Base-by-base conservation (phyloP, 805 yeast genomes). In the Wickerhamiella domercqiae region DNA sequence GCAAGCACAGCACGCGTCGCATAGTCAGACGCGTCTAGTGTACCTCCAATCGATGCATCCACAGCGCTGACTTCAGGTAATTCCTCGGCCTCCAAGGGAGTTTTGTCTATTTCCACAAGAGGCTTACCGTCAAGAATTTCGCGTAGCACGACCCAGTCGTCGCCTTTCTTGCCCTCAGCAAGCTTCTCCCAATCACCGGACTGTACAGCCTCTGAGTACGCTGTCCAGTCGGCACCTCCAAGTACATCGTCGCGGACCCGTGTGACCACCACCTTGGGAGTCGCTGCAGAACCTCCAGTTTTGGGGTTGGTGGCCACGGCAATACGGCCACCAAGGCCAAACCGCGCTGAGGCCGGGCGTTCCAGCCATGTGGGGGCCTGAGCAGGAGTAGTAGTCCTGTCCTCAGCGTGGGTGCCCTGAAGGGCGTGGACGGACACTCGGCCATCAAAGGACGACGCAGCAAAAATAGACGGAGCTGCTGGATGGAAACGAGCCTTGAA, bases 311-410 rank as follows among this genome's bases (percentile, higher is more conserved):
- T n/a, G 9, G 45, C 73, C 9, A 65, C 56, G 3, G 78, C 86
- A 29, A 90, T 56, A 60, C 82, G 83, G 37, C 94, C 94, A 43
- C 98, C 98, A 61, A 84, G 87, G 0, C 94, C 97, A 67, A 93
- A 90, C 2, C 73, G 63, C 11, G 78, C 94, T 35, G 77, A 66
- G 4, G 71, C 66, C 9, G 83, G 83, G 46, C 78, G 67, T 44
- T 71, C 71, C 43, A 82, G 69, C 98, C 98, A 90, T 41, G 64
- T 58, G 35, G 99, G 98, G 16, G 96, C 90, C 60, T 84, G 94
- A 50, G 80, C 93, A 25, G 54, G 61, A 13, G 57, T 48, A 25
- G 39, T 16, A 17, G 55, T 61, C 21, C 61, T 53, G 2, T 67
- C 52, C 6, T 63, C 66, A 15, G 47, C 48, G 17, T 43, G 35